Evolutionary conservation across 2,329 filamentous ascomycete species (phyloP).

Genomic region (Tolypocladium guangdongense): DNA sequence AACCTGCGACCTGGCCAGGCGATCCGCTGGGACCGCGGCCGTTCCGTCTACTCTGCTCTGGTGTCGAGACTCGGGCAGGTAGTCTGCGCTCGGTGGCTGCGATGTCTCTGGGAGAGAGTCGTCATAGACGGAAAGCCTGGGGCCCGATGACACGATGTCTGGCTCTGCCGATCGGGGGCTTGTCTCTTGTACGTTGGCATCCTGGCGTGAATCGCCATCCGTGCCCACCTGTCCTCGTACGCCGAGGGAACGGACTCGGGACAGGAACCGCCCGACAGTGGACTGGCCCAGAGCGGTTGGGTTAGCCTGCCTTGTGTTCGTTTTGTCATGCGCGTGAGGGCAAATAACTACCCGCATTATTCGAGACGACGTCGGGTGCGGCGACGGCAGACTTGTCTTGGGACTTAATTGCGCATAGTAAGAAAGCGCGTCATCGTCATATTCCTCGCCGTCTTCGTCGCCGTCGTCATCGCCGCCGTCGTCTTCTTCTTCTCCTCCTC

Average conservation of each 20-base stretch:
- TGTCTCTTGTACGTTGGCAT: not conserved
- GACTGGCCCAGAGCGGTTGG: not conserved
- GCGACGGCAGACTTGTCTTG: not conserved
- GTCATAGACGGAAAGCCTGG: not conserved
- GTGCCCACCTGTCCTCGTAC: not conserved
- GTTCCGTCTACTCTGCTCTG: not conserved
- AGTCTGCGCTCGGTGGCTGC: not conserved
- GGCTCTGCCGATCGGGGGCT: not conserved
- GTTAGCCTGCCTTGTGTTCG: not conserved
- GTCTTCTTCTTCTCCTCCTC: not conserved
- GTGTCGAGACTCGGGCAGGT: not conserved
- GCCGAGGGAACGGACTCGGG: not conserved
- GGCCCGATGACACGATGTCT: not conserved
- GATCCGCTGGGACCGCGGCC: not conserved
- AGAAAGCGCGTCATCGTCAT: not conserved
- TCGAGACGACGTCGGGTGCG: not conserved
- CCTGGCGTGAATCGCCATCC: not conserved
- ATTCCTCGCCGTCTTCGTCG: not conserved
- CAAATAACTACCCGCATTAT: not conserved
- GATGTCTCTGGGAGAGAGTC: not conserved
- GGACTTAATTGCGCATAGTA: not conserved
- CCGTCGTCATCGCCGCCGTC: too few species aligned
- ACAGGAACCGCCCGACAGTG: not conserved
- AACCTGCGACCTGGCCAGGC: constrained; percentile 11
- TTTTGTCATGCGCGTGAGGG: not conserved